These are phyloP conservation scores for Wallacemonas sp. DNA, from an alignment of 208 protist species.

Conservation along the genomic window DNA sequence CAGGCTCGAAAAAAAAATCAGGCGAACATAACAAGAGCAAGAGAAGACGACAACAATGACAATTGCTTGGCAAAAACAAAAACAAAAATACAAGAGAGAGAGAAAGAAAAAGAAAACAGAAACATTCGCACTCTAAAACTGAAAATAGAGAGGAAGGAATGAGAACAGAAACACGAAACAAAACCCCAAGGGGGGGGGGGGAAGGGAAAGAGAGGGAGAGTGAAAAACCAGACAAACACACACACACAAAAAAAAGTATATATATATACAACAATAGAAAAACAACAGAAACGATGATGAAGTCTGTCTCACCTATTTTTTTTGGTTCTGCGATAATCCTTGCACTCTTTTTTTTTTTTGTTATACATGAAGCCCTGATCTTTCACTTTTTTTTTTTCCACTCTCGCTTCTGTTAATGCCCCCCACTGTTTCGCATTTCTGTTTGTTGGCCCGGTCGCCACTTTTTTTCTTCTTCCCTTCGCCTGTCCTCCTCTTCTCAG, in stretches of 20 bases:
- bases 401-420: no score
- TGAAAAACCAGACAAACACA: conserved; percentile 11
- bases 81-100: conserved; percentile 4
- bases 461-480: conserved; percentile 6
- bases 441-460: no score
- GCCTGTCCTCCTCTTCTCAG: not conserved
- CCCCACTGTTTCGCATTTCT: no score
- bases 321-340: no score
- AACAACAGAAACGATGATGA: not conserved
- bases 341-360: conserved; percentile 15
- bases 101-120: conserved; percentile 1
- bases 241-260: not conserved
- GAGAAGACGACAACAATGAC: not conserved
- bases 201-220: not conserved
- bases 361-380: conserved; percentile 2
- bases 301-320: no score
- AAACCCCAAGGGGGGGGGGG: not conserved
- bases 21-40: no score
- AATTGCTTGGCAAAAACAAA: not conserved
- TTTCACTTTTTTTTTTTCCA: not conserved
- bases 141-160: not conserved
- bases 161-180: conserved; percentile 8
- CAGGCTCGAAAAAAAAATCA: no score
- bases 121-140: not conserved
- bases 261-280: not conserved